Evolutionary conservation across 2,329 filamentous ascomycete species (phyloP).

Genomic region (Trichoderma sp.): DNA sequence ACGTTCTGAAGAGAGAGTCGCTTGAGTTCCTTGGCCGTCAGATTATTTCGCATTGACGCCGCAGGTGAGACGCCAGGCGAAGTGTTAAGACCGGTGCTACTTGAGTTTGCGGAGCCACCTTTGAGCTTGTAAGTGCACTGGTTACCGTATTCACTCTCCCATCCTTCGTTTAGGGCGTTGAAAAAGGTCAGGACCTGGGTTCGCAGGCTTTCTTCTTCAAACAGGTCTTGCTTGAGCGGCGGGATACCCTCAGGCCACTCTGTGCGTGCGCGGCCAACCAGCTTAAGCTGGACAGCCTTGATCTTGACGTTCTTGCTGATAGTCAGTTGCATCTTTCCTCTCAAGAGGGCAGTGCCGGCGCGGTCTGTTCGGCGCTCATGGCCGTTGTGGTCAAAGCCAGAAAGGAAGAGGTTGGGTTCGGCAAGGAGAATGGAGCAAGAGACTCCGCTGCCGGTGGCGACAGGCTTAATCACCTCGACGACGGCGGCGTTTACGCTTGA

Average conservation of each 20-base stretch:
- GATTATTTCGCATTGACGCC: conserved; percentile 27
- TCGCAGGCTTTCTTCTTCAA: conserved; percentile 80
- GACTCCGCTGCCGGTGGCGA: conserved; percentile 75
- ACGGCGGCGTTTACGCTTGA: conserved; percentile 49
- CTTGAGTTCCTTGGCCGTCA: conserved; percentile 53
- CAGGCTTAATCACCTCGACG: conserved; percentile 64
- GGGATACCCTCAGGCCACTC: conserved; percentile 98
- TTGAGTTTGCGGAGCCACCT: conserved; percentile 35
- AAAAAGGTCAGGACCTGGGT: conserved; percentile 92
- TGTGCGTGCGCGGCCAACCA: conserved; percentile 80
- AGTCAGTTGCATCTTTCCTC: conserved; percentile 77
- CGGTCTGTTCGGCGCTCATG: conserved; percentile 48
- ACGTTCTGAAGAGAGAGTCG: conserved; percentile 76
- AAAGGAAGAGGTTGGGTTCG: conserved; percentile 76
- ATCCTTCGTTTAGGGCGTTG: conserved; percentile 66
- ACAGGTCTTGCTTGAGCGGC: conserved; percentile 76
- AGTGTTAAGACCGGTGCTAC: conserved; percentile 33
- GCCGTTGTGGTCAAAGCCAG: conserved; percentile 73
- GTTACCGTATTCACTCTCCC: conserved; percentile 62
- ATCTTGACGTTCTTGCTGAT: conserved; percentile 90
- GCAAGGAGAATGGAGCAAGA: conserved; percentile 70
- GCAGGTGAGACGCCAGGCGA: conserved; percentile 23
- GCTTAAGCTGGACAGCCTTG: conserved; percentile 83
- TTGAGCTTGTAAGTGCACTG: conserved; percentile 56
- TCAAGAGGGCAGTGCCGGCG: conserved; percentile 77